Percentiles rank a stretch among this genome's conserved stretches.
phyloP scores from a whole-genome alignment of 805 yeast genomes.

The Kazachstania taianensis region DNA sequence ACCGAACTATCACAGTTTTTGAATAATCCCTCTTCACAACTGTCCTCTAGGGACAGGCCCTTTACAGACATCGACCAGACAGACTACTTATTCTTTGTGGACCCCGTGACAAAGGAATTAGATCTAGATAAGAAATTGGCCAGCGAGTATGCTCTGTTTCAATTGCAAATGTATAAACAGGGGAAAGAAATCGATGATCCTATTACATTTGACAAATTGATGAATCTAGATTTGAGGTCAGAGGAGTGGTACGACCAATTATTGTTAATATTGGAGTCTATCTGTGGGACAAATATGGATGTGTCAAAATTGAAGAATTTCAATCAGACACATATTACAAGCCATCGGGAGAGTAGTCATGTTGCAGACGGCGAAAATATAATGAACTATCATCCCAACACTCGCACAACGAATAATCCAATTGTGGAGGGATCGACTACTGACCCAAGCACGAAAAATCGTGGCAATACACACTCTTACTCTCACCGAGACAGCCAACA shows the following conservation, averaged over 20 bases:
- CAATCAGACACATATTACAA: too few relatives aligned
- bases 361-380: background rate
- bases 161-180: slow-evolving; percentile 11
- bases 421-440: background rate
- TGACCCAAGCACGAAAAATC: background rate
- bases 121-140: slow-evolving; percentile 23
- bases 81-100: slow-evolving; percentile 19
- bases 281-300: slow-evolving; percentile 16
- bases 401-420: background rate
- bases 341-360: background rate
- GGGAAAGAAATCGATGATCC: slow-evolving; percentile 4
- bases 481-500: too few relatives aligned
- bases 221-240: slow-evolving; percentile 8
- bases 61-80: slow-evolving; percentile 18
- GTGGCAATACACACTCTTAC: too few relatives aligned
- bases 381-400: background rate
- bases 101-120: slow-evolving; percentile 9
- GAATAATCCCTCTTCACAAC: slow-evolving; percentile 7
- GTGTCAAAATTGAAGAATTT: slow-evolving; percentile 4
- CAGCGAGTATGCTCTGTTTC: slow-evolving; percentile 23
- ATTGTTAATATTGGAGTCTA: slow-evolving; percentile 11
- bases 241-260: slow-evolving; percentile 16
- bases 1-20: slow-evolving; percentile 21
- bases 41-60: slow-evolving; percentile 8
- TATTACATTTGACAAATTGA: slow-evolving; percentile 9